Evolutionary conservation across 495 filamentous ascomycete genomes (phyloP), one percentile per base, ranked within the genome.

Genomic region (Hypomontagnella submonticulosa): DNA sequence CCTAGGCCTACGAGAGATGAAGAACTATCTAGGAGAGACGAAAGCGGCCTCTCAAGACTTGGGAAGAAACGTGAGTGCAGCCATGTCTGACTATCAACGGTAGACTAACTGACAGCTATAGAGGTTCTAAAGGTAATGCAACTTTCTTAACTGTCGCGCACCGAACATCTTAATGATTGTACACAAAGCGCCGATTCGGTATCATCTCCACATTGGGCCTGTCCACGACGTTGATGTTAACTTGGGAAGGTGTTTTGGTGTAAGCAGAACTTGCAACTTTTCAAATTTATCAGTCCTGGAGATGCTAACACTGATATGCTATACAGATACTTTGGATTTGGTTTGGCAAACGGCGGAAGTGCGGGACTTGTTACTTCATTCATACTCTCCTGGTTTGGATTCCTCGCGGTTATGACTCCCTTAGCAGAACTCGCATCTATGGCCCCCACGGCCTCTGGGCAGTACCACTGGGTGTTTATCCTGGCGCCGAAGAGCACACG

Each of bases 381-480:
- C 37, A 53, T 76, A n/a, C 51, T 67, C 36, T 65, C 67, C 4
- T 76, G 71, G 54, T 51, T 67, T 33, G 72, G 74, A 5, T 57
- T 65, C 3, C 27, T 69, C 3, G 63, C 57, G 11, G 51, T 69
- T 20, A 59, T 71, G 20, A 12, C 65, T 1, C 70, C 66, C 13
- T 66, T 74, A 61, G 66, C 63, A 2, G 74, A 76, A 51, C 57
- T 76, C 32, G 67, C 69, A n/a, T 74, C 74, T 4, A 73, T 76
- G 63, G 73, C 75, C 0, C 75, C 75, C 16, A 77, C 73, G 7
- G 66, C 69, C 4, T 71, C 73, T n/a, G 75, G 73, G 0, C 75
- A 77, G 11, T 77, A 77, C 20, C 73, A 77, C 54, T 88, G 85
- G 86, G 83, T 87, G 5, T 86, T 80, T 4, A 84, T 87, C 58